phyloP scores from a whole-genome alignment of 331 rosid species.

The Arachis monticola region DNA sequence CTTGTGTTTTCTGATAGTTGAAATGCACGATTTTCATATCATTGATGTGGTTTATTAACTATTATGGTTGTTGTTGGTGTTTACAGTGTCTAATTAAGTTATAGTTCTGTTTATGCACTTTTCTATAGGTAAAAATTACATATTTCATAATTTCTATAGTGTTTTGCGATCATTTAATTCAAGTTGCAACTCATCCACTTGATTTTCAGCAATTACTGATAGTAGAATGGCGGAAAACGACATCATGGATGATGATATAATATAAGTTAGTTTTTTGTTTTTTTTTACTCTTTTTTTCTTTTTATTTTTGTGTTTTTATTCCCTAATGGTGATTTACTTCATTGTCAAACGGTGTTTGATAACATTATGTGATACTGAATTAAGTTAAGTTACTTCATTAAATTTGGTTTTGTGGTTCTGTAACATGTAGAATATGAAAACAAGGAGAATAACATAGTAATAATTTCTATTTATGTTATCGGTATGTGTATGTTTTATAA shows the following conservation, averaged over 20 bases:
- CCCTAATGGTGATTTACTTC: background rate
- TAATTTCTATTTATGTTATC: no score
- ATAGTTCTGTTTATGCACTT: conserved; percentile 9
- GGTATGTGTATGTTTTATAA: no score
- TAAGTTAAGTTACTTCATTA: background rate
- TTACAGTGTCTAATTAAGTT: conserved; percentile 5
- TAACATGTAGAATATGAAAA: background rate
- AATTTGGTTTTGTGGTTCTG: conserved; percentile 6
- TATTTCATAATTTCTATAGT: conserved; percentile 45
- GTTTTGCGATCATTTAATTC: conserved; percentile 48
- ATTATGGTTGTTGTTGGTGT: no score
- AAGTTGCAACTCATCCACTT: conserved; percentile 62
- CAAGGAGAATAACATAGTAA: no score
- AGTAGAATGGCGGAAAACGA: conserved; percentile 80
- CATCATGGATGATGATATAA: conserved; percentile 71
- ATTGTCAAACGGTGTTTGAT: conserved; percentile 22
- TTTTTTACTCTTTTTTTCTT: no score
- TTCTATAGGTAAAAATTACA: conserved; percentile 54
- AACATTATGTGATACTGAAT: conserved; percentile 1
- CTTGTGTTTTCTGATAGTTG: no score
- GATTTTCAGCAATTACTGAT: conserved; percentile 81
- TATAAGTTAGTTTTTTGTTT: conserved; percentile 64
- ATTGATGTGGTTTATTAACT: no score
- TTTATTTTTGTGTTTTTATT: background rate
- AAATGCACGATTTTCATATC: no score